phyloP scores from a whole-genome alignment of 257 asterid species.

The Solanum lycopersicoides region DNA sequence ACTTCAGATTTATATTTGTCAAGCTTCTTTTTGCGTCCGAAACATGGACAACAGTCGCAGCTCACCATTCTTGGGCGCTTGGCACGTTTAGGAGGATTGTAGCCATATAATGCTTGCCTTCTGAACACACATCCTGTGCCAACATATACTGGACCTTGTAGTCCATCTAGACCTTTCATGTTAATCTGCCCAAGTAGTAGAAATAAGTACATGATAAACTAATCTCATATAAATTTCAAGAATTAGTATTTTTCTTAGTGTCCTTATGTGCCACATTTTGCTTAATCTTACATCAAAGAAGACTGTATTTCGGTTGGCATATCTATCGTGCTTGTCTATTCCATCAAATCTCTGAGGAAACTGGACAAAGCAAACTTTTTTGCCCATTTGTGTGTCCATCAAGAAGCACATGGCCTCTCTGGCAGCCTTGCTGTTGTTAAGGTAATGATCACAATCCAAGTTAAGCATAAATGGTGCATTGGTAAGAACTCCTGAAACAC shows the following conservation, averaged over 20 bases:
- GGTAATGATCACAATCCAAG: constrained; percentile 95
- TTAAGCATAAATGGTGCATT: constrained; percentile 99
- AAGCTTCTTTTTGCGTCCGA: constrained; percentile 68
- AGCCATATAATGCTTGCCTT: constrained; percentile 83
- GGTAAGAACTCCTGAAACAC: constrained; percentile 93
- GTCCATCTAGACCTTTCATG: constrained; percentile 90
- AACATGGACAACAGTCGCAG: constrained; percentile 92
- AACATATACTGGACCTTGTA: constrained; percentile 94
- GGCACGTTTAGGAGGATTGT: constrained; percentile 72
- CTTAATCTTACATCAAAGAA: constrained; percentile 75
- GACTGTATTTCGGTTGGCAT: constrained; percentile 96
- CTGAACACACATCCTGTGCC: constrained; percentile 93
- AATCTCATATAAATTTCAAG: neutral
- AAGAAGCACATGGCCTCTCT: constrained; percentile 97
- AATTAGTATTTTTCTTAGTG: neutral
- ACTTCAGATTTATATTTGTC: constrained; percentile 38
- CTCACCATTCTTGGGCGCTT: constrained; percentile 85
- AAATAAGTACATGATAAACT: neutral
- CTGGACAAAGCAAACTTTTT: constrained; percentile 89
- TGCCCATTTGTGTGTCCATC: constrained; percentile 89
- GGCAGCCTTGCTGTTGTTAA: constrained; percentile 92
- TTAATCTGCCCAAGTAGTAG: constrained; percentile 43
- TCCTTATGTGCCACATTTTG: neutral
- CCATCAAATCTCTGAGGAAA: constrained; percentile 99
- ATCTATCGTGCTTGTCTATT: constrained; percentile 85